Evolutionary conservation across 1,139 yeast species (phyloP).

Genomic region (Trichomonascaceae sp.): DNA sequence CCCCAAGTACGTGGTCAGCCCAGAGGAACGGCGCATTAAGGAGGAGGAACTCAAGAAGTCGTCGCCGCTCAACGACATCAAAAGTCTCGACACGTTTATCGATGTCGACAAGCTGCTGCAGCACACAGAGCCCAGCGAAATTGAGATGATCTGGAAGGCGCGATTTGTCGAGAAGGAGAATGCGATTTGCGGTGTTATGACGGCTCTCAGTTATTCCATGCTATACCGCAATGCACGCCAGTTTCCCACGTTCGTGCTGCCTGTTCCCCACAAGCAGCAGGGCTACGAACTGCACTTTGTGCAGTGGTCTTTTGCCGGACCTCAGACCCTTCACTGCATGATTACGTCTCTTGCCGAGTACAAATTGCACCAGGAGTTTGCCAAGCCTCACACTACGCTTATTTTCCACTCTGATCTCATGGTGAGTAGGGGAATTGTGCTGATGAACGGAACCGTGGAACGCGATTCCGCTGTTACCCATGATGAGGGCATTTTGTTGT

Average conservation of each 20-base stretch:
- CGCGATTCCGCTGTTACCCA: conserved; percentile 46
- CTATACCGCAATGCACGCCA: conserved; percentile 56
- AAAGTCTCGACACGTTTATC: conserved; percentile 56
- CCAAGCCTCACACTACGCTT: conserved; percentile 89
- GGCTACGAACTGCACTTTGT: conserved; percentile 78
- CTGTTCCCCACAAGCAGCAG: conserved; percentile 32
- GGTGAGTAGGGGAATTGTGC: conserved; percentile 47
- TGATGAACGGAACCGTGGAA: conserved; percentile 84
- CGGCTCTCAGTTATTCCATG: conserved; percentile 40
- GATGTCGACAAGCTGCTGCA: conserved; percentile 49
- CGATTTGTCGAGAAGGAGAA: conserved; percentile 55
- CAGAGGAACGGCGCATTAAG: conserved; percentile 1
- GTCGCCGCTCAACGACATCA: conserved; percentile 33
- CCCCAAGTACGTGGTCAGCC: conserved; percentile 4
- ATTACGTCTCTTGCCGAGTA: conserved; percentile 87
- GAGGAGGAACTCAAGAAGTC: conserved; percentile 1
- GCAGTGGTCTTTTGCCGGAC: conserved; percentile 89
- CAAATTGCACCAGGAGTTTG: conserved; percentile 80
- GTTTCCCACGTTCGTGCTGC: conserved; percentile 46
- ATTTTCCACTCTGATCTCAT: conserved; percentile 75
- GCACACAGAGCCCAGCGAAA: conserved; percentile 41
- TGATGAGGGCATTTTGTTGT: conserved; percentile 66
- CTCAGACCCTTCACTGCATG: conserved; percentile 76
- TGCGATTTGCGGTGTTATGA: conserved; percentile 52
- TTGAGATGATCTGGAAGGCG: conserved; percentile 82